phyloP scores from a whole-genome alignment of 345 rosid species.

The Clarkia xantiana region DNA sequence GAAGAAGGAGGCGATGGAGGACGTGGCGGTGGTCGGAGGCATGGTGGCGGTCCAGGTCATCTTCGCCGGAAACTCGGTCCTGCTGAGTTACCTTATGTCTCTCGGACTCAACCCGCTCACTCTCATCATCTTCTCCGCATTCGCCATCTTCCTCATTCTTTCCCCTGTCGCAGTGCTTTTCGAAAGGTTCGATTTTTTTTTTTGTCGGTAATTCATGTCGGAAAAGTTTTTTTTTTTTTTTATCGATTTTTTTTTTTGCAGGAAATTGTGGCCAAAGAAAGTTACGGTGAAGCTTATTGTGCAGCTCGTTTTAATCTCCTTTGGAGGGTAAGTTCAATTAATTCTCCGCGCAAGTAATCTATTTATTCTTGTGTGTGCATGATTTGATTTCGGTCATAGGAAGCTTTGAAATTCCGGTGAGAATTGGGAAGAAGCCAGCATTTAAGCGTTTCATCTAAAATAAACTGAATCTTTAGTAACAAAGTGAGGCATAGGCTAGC shows the following conservation, averaged over 20 bases:
- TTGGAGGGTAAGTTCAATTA: constrained; percentile 55
- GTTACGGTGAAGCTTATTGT: constrained; percentile 34
- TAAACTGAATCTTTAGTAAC: no score
- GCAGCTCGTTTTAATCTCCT: constrained; percentile 59
- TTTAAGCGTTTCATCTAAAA: no score
- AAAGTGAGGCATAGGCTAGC: no score
- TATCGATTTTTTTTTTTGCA: constrained; percentile 15
- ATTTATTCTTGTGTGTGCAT: no score
- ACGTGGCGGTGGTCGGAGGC: constrained; percentile 43
- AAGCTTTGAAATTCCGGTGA: no score
- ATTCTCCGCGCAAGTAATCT: background rate
- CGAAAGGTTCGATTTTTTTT: constrained; percentile 39
- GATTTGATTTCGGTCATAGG: no score
- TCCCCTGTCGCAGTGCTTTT: constrained; percentile 60
- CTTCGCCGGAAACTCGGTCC: constrained; percentile 59
- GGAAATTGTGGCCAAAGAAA: constrained; percentile 67
- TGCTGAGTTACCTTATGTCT: constrained; percentile 69
- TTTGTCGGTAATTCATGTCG: no score
- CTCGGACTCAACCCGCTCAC: constrained; percentile 54
- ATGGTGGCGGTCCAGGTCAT: constrained; percentile 53
- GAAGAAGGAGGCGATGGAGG: constrained; percentile 40
- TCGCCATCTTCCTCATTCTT: constrained; percentile 56
- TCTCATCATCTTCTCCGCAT: constrained; percentile 56
- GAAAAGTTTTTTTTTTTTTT: background rate
- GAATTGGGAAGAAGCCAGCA: no score